Evolutionary conservation across 352 stramenopile species (phyloP), one percentile per base, ranked within the genome.

Genomic region (Phytophthora pinifolia): DNA sequence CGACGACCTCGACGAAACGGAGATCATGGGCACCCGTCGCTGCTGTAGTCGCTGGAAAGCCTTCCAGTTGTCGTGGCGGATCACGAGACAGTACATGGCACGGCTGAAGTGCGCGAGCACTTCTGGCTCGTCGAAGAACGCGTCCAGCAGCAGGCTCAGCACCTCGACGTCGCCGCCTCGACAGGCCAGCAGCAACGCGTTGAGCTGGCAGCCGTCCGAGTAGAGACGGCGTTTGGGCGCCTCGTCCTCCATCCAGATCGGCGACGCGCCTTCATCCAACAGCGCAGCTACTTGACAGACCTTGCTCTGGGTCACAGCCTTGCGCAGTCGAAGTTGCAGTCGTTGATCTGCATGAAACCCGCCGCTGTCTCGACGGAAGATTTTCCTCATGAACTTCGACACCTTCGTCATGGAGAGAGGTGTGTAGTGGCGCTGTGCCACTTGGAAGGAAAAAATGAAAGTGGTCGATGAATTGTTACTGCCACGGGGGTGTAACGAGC

Each of bases 11-110:
- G 69, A 72, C 27, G 72, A 65, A 13, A 63, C 6, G 0, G 51
- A 59, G 51, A 8, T 45, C 14, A 73, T 46, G 12, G 67, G 65
- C 1, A 77, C 44, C 10, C 47, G 54, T 25, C 80, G 74, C 41
- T 89, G 60, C 17, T 79, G 56, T 13, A 91, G 66, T 15, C 59
- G 46, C 27, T 73, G 64, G 51, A 91, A 91, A n/a, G 71, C 66
- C 32, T 81, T 63, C 74, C 74, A 91, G 44, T 89, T 72, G 35
- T 50, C 73, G 34, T 70, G 64, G 4, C 70, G 78, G 44, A 91
- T 87, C 38, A 80, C 74, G 9, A 88, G 56, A 55, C 66, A 80
- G 62, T 89, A 89, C 78, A 91, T 88, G 27, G 73, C 70, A 17
- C 67, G 64, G 4, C 74, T 79, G 59, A 81, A 91, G 37, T 72